Evolutionary conservation across 2,329 filamentous ascomycete genomes (phyloP), one percentile per base, ranked within the genome.

Genomic region (Exophiala sideris): DNA sequence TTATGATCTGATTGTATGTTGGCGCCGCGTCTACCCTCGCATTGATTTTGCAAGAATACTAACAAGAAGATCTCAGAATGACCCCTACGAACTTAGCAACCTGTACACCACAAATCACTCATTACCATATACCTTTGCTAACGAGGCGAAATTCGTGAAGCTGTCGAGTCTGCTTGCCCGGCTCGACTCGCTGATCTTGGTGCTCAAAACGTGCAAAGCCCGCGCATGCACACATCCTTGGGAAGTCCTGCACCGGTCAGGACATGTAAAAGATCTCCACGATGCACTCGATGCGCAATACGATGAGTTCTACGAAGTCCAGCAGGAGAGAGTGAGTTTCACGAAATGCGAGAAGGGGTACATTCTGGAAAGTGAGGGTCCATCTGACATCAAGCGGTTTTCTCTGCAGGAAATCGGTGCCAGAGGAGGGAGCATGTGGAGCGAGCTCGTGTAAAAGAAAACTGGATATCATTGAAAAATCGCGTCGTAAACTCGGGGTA

Each of bases 201-300:
- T 72, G 2, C 60, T 72, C 3, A 72, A 73, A 40, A 70, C 70
- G 5, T 73, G 71, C 61, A 65, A 69, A 39, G 68, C 66, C 5
- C 33, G 34, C 4, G 65, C 65, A 3, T 73, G 71, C 50, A 66
- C 68, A 39, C 55, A 67, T 32, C 71, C 71, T 1, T 73, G 71
- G 71, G 50, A 63, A 16, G 60, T 66, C 1, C 58, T 73, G 1
- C 71, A 73, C 18, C 66, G 66, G 0, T 55, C 61, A 2, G 64
- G 66, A 1, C 45, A 57, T 1, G 69, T 73, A 0, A 36, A 44
- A 2, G 67, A 53, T n/a, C 60, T 73, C 1, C 52, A 47, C 0
- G 67, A 71, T 46, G 68, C 70, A 2, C 39, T 73, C n/a, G 32
- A 62, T 11, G 7, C 48, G 5, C n/a, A 55, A 1, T 71, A 65